Conservation (phyloP, 73 alveolate genomes). For the Blepharisma japonicum region DNA sequence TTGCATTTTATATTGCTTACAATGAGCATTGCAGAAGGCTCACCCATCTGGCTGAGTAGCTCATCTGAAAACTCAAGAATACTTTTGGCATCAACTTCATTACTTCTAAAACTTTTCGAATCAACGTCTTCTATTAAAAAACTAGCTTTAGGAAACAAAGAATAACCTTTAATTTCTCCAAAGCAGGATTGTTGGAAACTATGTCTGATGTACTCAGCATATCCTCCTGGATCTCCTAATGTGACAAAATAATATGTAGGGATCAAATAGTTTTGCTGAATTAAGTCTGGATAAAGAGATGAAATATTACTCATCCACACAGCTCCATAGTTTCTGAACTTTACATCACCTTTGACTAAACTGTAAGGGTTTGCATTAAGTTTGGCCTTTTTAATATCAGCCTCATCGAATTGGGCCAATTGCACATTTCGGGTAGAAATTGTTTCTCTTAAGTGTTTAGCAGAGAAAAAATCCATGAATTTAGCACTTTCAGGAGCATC, state of each 20-base stretch:
- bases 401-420: background rate
- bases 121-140: background rate
- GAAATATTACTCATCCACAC: background rate
- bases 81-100: background rate
- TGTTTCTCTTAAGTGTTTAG: background rate
- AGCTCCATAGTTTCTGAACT: background rate
- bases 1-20: background rate
- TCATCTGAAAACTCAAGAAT: background rate
- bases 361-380: conserved; percentile 23
- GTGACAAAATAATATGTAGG: background rate
- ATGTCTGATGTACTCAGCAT: background rate
- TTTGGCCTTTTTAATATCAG: background rate
- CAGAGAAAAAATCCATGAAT: too few relatives aligned
- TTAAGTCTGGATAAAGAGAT: background rate
- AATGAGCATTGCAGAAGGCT: conserved; percentile 11
- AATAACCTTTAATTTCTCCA: background rate
- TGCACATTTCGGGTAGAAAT: background rate
- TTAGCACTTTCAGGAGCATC: too few relatives aligned
- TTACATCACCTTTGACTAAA: background rate
- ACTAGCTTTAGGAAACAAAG: background rate
- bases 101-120: background rate
- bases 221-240: conserved; percentile 18
- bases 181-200: background rate
- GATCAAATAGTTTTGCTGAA: background rate
- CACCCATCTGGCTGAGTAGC: background rate